Base-by-base conservation (phyloP, 1,284 basidiomycete species). In the Sutorius eximius region DNA sequence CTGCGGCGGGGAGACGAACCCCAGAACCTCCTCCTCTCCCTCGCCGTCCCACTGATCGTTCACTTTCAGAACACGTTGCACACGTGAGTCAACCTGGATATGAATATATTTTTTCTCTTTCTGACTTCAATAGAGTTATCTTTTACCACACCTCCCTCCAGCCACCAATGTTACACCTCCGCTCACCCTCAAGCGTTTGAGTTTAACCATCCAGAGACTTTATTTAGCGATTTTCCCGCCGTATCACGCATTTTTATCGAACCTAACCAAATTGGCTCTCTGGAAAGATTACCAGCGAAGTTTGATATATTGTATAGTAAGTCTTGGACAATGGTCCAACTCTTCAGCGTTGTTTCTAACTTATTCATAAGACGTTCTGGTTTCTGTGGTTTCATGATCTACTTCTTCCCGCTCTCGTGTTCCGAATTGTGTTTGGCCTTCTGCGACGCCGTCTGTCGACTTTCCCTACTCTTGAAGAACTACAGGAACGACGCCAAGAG, bases 341-440 rank as follows among this genome's bases (percentile, higher is more conserved):
- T 15, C 8, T 40, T n/a, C 22, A 32, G 51, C 27, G 16, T 15
- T 15, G 36, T 41, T 49, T 51, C 55, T 66, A 18, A 68, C 5
- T 12, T 59, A 50, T 40, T 40, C 32, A 38, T 30, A 55, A 87
- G 86, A 56, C 75, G 3, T 88, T 79, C 58, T 88, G 86, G 86
- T 64, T 77, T 24, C 63, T 86, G 18, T 88, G 86, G 86, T 80
- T 79, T 63, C 63, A 79, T 51, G 76, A 86, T 59, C 62, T 85
- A 16, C 72, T 88, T 6, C 69, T 82, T 13, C 78, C 86, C 16
- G 74, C 77, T 5, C 62, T 85, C 34, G 58, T 83, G 48, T 65
- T 80, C 40, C 74, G 77, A 29, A 66, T 85, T 8, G 61, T 82
- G 20, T 80, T 77, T 58, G 62, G 76, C 29, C 75, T 87, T 42